Evolutionary conservation across 2,329 filamentous ascomycete genomes (phyloP).

Genomic region (Neobulgaria alba): DNA sequence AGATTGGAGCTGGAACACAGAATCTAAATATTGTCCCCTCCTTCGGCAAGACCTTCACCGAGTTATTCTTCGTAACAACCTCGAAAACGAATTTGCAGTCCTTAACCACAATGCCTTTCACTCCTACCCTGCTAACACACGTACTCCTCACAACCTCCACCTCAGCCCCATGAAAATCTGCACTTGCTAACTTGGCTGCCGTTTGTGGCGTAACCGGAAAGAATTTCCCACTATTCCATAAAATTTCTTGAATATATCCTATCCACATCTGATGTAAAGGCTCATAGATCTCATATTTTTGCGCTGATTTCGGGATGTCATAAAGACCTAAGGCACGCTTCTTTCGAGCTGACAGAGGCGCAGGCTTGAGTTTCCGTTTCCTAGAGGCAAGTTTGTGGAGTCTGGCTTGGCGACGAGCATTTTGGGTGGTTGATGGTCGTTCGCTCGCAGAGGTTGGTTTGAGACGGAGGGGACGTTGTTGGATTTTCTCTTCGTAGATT

Average conservation of each 20-base stretch:
- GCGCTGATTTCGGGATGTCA: slow-evolving; percentile 59
- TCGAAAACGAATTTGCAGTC: slow-evolving; percentile 85
- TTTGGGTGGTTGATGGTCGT: slow-evolving; percentile 33
- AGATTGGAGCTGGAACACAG: slow-evolving; percentile 44
- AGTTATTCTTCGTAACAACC: slow-evolving; percentile 63
- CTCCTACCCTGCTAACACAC: slow-evolving; percentile 73
- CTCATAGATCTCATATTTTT: slow-evolving; percentile 67
- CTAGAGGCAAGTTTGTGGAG: slow-evolving; percentile 30
- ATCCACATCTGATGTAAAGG: slow-evolving; percentile 74
- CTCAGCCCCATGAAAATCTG: slow-evolving; percentile 84
- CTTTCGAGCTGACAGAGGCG: slow-evolving; percentile 70
- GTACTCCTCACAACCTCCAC: slow-evolving; percentile 74
- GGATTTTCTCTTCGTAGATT: slow-evolving; percentile 76
- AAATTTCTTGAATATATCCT: slow-evolving; percentile 73
- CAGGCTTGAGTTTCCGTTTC: slow-evolving; percentile 42
- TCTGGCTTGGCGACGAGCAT: slow-evolving; percentile 30
- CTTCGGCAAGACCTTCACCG: slow-evolving; percentile 76
- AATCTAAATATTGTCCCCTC: slow-evolving; percentile 82
- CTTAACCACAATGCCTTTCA: slow-evolving; percentile 78
- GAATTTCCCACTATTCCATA: slow-evolving; percentile 36
- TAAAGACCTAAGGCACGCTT: slow-evolving; percentile 67
- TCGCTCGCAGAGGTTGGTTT: slow-evolving; percentile 33
- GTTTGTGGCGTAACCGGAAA: slow-evolving; percentile 30
- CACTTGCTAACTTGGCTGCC: slow-evolving; percentile 70
- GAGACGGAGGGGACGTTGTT: slow-evolving; percentile 72